Base-by-base conservation (phyloP, 2,329 filamentous ascomycete genomes). In the Apiospora koreana region DNA sequence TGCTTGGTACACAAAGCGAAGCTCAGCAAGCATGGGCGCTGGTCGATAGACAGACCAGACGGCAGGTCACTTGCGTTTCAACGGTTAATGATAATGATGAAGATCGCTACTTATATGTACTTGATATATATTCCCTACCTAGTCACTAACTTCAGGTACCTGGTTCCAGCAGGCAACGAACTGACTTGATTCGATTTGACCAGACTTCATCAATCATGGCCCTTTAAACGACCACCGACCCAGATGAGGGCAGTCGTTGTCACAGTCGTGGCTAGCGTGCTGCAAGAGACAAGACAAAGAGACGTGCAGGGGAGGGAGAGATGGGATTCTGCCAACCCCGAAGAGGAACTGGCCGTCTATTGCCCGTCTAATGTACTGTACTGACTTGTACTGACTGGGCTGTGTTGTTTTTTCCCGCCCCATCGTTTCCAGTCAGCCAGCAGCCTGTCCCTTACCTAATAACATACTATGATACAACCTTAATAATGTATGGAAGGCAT, bases 181-280 rank as follows among this genome's bases (percentile, higher is more conserved):
- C 25, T 58, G 25, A 31, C 25, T 58, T 58, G 50, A 38, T 62
- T 62, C 54, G 54, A 62, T 62, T 62, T 62, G 54, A n/a, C 54
- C 31, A 62, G n/a, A 62, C 54, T 12, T 62, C 54, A 18, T 43
- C 41, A 43, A 43, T 43, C 12, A 46, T n/a, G 54, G 28, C 54
- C 54, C n/a, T 38, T 38, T 62, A 38, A 38, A 38, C 54, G 28
- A 62, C 54, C 31, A 62, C 31, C 31, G 54, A 62, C 54, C 54
- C 54, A 62, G 35, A 62, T 14, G 54, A 62, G 31, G 54, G 54
- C 54, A 62, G 54, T 62, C 54, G 54, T 62, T 62, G 54, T 62
- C 54, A 62, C 54, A 66, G 62, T 66, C 38, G 38, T 66, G 64
- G 64, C 64, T 66, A 66, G 64, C 64, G 64, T 45, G 38, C n/a